Conservation (phyloP, 1,139 yeast species). For the Saccharomycopsis hybrid region DNA sequence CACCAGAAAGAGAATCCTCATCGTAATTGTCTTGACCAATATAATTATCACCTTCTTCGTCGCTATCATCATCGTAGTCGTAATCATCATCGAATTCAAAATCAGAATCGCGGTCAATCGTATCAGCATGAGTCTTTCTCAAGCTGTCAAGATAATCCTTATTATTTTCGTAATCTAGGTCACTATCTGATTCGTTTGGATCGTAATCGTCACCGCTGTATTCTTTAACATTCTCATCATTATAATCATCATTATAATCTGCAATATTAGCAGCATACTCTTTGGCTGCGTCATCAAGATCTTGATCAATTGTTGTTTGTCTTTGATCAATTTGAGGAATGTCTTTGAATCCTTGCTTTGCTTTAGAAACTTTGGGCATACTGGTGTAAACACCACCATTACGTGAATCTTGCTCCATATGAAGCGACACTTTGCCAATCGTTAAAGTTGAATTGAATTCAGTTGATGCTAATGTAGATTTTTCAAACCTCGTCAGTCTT, state of each 20-base stretch:
- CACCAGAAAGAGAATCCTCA: background rate
- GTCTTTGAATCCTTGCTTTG: background rate
- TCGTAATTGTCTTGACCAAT: background rate
- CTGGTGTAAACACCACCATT: slow-evolving; percentile 23
- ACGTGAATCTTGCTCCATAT: slow-evolving; percentile 26
- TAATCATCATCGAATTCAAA: background rate
- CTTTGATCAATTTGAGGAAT: too few species aligned
- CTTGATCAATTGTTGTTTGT: too few species aligned
- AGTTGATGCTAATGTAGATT: background rate
- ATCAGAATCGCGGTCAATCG: background rate
- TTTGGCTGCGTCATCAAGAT: too few species aligned
- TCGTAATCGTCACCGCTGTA: background rate
- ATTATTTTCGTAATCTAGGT: background rate
- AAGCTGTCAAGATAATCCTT: too few species aligned
- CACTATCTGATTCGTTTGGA: background rate
- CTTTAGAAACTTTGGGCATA: background rate
- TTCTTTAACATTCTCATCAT: too few species aligned
- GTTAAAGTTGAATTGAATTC: slow-evolving; percentile 31
- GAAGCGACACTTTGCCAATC: slow-evolving; percentile 43
- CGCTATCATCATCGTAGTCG: background rate
- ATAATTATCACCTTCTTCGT: background rate
- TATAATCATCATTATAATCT: too few species aligned
- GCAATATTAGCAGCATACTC: too few species aligned
- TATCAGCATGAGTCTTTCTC: too few species aligned
- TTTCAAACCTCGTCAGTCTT: background rate